A percentile compares a stretch with the other conserved stretches of the same genome.
These are phyloP conservation scores for Chamaecyparis obtusa DNA, from an alignment of 75 land plant species.

Conservation along the genomic window DNA sequence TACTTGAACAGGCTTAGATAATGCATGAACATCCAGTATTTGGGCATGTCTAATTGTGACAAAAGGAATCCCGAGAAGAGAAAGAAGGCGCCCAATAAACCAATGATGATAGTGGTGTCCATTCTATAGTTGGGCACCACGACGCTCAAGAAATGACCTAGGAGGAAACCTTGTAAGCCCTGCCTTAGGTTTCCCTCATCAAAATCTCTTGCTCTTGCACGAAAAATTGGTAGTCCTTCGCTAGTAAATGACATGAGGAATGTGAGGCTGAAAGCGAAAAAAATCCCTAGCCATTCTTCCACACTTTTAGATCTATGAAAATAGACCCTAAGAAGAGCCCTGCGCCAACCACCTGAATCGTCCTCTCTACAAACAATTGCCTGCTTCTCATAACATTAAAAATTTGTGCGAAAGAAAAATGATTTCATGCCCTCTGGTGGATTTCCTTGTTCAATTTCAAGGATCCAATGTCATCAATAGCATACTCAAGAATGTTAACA, in stretches of 20 bases:
- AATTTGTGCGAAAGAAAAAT: constrained; percentile 18
- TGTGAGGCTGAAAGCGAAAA: constrained; percentile 83
- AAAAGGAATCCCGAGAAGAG: constrained; percentile 95
- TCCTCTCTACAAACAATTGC: constrained; percentile 20
- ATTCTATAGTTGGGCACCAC: constrained; percentile 81
- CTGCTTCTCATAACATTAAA: constrained; percentile 21
- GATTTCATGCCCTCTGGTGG: constrained; percentile 5
- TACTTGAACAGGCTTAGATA: constrained; percentile 89
- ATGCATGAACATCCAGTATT: constrained; percentile 88
- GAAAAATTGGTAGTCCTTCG: constrained; percentile 76
- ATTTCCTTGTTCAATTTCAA: neutral
- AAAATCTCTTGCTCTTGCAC: constrained; percentile 72
- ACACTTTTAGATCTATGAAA: constrained; percentile 10
- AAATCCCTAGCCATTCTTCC: constrained; percentile 41
- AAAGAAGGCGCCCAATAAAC: constrained; percentile 79
- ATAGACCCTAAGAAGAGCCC: constrained; percentile 25
- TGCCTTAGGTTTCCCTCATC: constrained; percentile 73
- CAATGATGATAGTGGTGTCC: constrained; percentile 73
- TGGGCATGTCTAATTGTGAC: constrained; percentile 61
- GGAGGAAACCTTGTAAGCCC: constrained; percentile 79
- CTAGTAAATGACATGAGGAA: constrained; percentile 72
- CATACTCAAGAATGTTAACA: constrained; percentile 78
- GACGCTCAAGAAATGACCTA: constrained; percentile 82
- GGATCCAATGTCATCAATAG: constrained; percentile 65
- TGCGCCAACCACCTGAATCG: constrained; percentile 18